Conservation (phyloP, 352 stramenopile species). For the Pythium scleroteichum region DNA sequence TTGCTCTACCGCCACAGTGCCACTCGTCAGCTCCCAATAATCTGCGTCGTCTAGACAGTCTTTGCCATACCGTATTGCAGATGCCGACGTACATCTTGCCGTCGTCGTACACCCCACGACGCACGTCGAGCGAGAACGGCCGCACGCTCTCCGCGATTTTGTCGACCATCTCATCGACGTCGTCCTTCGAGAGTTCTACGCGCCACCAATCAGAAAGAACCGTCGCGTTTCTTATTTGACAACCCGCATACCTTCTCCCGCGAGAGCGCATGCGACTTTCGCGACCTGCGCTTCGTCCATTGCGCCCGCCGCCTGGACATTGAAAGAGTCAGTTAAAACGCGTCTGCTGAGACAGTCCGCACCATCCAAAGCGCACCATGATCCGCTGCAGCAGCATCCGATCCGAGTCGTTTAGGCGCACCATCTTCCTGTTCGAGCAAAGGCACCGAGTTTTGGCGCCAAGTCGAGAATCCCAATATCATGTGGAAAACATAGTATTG, state of each 20-base stretch:
- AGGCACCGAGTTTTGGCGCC: constrained; percentile 11
- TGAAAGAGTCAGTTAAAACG: background rate
- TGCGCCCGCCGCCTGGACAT: constrained; percentile 50
- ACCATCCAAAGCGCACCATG: constrained; percentile 39
- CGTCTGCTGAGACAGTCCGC: too few species aligned
- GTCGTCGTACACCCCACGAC: constrained; percentile 77
- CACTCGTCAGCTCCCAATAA: too few species aligned
- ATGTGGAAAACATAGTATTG: background rate
- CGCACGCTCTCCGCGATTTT: constrained; percentile 60
- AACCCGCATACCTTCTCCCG: constrained; percentile 73
- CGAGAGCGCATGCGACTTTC: constrained; percentile 54
- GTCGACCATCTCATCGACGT: constrained; percentile 72
- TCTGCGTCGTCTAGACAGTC: too few species aligned
- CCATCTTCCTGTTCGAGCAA: constrained; percentile 24
- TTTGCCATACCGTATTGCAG: constrained; percentile 65
- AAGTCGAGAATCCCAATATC: background rate
- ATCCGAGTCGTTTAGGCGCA: constrained; percentile 59
- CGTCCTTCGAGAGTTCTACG: constrained; percentile 45
- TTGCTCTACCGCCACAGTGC: constrained; percentile 45
- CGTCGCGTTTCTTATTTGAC: too few species aligned
- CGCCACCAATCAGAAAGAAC: background rate
- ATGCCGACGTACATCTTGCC: constrained; percentile 80
- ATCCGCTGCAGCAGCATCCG: constrained; percentile 78
- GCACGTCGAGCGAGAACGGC: constrained; percentile 71
- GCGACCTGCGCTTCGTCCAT: constrained; percentile 69